phyloP scores from a whole-genome alignment of 2,329 filamentous ascomycete species.

The Clonostachys sp. region DNA sequence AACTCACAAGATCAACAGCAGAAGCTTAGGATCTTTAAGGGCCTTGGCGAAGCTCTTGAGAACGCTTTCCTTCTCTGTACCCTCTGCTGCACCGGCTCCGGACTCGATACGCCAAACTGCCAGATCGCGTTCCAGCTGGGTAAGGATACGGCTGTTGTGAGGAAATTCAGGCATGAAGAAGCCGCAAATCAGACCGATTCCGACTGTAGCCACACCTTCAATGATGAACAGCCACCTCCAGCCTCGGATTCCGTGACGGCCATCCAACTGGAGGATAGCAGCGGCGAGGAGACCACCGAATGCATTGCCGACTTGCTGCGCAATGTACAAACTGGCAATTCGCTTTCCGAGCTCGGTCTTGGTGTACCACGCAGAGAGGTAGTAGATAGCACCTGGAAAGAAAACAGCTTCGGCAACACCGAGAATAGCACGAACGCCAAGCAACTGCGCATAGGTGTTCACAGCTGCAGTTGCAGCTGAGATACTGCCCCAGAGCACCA shows the following conservation, averaged over 20 bases:
- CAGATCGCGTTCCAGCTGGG: constrained; percentile 39
- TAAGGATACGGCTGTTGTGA: constrained; percentile 9
- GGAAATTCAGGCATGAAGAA: constrained; percentile 59
- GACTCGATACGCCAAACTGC: constrained; percentile 57
- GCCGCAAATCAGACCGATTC: constrained; percentile 49
- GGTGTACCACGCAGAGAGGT: constrained; percentile 33
- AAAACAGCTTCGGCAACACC: constrained; percentile 29
- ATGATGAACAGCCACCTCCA: constrained; percentile 49
- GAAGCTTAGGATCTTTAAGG: constrained; percentile 53
- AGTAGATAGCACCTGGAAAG: constrained; percentile 31
- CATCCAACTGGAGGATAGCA: constrained; percentile 39
- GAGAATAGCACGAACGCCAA: constrained; percentile 26
- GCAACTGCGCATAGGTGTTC: constrained; percentile 20
- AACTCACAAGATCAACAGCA: constrained; percentile 36
- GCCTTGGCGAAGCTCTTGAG: constrained; percentile 45
- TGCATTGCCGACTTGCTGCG: constrained; percentile 27
- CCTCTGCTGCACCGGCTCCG: constrained; percentile 61
- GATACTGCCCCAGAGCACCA: constrained; percentile 38
- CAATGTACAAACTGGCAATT: constrained; percentile 25
- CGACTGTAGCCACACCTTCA: constrained; percentile 60
- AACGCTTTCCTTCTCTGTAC: constrained; percentile 48
- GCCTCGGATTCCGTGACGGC: constrained; percentile 36
- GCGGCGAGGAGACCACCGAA: constrained; percentile 46
- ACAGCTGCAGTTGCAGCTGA: constrained; percentile 29
- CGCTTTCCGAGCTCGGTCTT: constrained; percentile 28